Base-by-base conservation (phyloP, 495 filamentous ascomycete genomes). In the Elaphomyces granulatus region DNA sequence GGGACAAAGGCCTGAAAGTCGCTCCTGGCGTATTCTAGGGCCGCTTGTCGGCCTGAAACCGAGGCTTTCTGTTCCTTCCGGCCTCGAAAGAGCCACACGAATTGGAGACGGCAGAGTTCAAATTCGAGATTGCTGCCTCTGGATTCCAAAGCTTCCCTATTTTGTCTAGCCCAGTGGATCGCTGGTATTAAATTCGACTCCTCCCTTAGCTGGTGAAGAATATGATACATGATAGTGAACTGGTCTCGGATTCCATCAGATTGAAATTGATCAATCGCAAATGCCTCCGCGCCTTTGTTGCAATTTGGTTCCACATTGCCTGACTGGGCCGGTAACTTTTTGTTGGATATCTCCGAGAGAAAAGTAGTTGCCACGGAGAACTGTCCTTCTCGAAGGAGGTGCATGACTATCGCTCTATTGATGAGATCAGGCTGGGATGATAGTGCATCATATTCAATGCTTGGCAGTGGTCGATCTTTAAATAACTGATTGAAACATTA, bases 361-460 rank as follows among this genome's bases (percentile, higher is more conserved):
- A 95, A 94, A 3, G 80, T 84, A 3, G 76, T 68, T 2, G 87
- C 87, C 1, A 94, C 88, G 12, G 59, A 65, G 56, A 98, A 96
- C 53, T 94, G 81, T 26, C 90, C 90, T 64, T 96, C 92, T 16
- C 90, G 78, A 14, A 96, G 72, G 10, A 98, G 67, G 55, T 98
- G 90, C 87, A 98, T 94, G 2, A 82, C 83, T 40, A 96, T 90
- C 15, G 90, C 90, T 16, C 87, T 71, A 55, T 96, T 88, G 49
- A 95, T 82, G 8, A 94, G 70, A 26, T 70, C 60, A 3, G 78
- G 66, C 43, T 92, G 77, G 17, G 78, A 71, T 3, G 75, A 77
- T 47, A 94, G 73, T n/a, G 74, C 80, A 55, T 94, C 86, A 52
- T 83, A 78, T 32, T 87, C 83, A 34, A 76, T 78, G 20, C 59